Evolutionary conservation across 768 basidiomycete species (phyloP), one percentile per base, ranked within the genome.

Genomic region (Tylopilus plumbeoviolaceoides): DNA sequence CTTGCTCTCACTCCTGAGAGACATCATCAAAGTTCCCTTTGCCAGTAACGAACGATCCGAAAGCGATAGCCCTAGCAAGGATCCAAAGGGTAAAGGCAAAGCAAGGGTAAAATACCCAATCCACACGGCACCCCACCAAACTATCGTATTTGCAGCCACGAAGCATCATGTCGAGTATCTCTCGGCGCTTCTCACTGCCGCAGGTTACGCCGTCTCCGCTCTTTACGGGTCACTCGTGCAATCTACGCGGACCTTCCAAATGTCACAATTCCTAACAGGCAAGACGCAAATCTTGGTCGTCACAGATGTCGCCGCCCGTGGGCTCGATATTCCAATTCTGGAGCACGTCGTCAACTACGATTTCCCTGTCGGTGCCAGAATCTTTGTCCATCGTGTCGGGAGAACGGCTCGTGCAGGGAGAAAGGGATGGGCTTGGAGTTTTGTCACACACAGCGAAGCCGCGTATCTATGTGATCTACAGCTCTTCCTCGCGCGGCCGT

Each of bases 131-230:
- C 83, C 91, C 21, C 87, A 94, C 67, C 97, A 99, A 70, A 94
- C 94, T 1, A 82, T 99, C 45, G 80, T 99, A 8, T 99, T 99
- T 63, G 85, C 87, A 3, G 92, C 95, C 7, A 99, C 97, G 18
- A 98, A 99, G 69, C 97, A 99, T 64, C 97, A 99, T 61, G 94
- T 99, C 63, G 97, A 98, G 70, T 99, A 97, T 68, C 78, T 98
- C 42, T 78, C 83, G 2, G 80, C 79, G 40, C 75, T 99, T 5
- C 78, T 99, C 49, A 77, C 77, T 4, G 78, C 87, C 12, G 85
- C 87, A 9, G 91, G 92, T 11, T 99, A 95, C 66, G 75, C 90
- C 2, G 86, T 91, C 17, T 95, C 95, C 12, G 87, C 94, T 58
- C 95, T 98, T 46, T 98, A 98, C 63, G 95, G 97, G 23, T 85